Evolutionary conservation across 371 early-diverging fungal species (phyloP).

Genomic region (Actinomortierella ambigua): DNA sequence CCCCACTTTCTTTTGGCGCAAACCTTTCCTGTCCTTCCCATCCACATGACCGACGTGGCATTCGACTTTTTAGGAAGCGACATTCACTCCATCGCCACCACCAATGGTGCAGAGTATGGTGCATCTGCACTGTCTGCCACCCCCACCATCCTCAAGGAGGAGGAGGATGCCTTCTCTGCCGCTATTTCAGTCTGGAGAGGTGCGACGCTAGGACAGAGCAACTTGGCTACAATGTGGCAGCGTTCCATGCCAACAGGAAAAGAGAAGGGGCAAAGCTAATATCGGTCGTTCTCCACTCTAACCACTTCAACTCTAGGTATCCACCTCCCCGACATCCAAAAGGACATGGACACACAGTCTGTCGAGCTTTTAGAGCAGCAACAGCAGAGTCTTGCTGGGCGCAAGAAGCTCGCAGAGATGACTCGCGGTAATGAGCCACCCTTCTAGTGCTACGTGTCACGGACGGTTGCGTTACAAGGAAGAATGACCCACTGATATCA

Average conservation of each 20-base stretch:
- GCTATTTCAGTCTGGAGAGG: constrained; percentile 66
- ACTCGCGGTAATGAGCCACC: constrained; percentile 91
- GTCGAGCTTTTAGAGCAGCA: constrained; percentile 85
- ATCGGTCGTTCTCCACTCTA: not conserved
- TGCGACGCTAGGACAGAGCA: not conserved
- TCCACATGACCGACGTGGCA: constrained; percentile 41
- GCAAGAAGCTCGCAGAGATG: constrained; percentile 87
- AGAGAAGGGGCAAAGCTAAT: not conserved
- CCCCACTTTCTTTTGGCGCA: no score
- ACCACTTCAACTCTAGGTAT: constrained; percentile 49
- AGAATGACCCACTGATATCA: constrained; percentile 2
- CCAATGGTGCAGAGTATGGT: constrained; percentile 3
- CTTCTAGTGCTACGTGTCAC: no score
- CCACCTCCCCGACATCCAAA: constrained; percentile 70
- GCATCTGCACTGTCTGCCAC: not conserved
- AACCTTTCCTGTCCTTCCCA: not conserved
- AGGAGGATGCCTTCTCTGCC: constrained; percentile 53
- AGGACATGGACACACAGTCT: constrained; percentile 78
- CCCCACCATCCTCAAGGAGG: constrained; percentile 17
- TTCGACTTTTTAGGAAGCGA: constrained; percentile 41
- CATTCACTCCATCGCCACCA: constrained; percentile 3
- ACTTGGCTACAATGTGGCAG: not conserved
- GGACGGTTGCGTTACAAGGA: no score
- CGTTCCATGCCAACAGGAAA: not conserved
- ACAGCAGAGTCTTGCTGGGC: constrained; percentile 68